A percentile compares a stretch with the other conserved stretches of the same genome.
These are phyloP conservation scores for Yarrowia phangngaensis DNA, from an alignment of 805 yeast genomes.

Conservation along the genomic window DNA sequence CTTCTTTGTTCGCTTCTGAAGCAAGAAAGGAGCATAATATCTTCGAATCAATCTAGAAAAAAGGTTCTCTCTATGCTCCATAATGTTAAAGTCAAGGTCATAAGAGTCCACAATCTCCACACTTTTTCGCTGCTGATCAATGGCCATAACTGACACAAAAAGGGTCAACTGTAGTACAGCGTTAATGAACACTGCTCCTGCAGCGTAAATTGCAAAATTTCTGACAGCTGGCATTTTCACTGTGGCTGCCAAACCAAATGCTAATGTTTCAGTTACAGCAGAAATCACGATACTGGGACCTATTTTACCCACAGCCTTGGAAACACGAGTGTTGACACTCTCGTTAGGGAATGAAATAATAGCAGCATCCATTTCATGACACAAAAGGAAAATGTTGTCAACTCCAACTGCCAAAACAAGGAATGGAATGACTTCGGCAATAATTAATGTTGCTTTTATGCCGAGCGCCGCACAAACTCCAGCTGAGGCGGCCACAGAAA, in stretches of 20 bases:
- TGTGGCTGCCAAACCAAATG: slow-evolving; percentile 70
- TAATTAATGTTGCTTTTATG: slow-evolving; percentile 79
- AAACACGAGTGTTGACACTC: slow-evolving; percentile 54
- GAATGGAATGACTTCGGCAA: slow-evolving; percentile 96
- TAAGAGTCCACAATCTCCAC: slow-evolving; percentile 40
- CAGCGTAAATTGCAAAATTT: slow-evolving; percentile 87
- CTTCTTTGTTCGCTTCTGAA: slow-evolving; percentile 48
- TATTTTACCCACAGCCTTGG: slow-evolving; percentile 62
- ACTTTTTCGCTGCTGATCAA: slow-evolving; percentile 54
- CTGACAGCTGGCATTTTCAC: slow-evolving; percentile 96
- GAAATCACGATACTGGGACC: slow-evolving; percentile 86
- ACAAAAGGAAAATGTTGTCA: slow-evolving; percentile 83
- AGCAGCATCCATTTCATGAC: slow-evolving; percentile 67
- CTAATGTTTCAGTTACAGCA: slow-evolving; percentile 69
- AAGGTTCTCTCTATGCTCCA: slow-evolving; percentile 34
- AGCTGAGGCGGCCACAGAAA: slow-evolving; percentile 77
- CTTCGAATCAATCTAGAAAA: slow-evolving; percentile 46
- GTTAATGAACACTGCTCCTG: slow-evolving; percentile 77
- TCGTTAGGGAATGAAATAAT: slow-evolving; percentile 48
- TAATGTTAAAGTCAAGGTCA: slow-evolving; percentile 12
- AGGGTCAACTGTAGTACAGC: slow-evolving; percentile 75
- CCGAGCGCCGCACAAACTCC: slow-evolving; percentile 77
- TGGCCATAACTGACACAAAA: slow-evolving; percentile 65
- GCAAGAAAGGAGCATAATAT: slow-evolving; percentile 58
- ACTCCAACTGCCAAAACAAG: slow-evolving; percentile 92